These are phyloP conservation scores for Auricularia sp. DNA, from an alignment of 768 basidiomycete species.

Conservation along the genomic window DNA sequence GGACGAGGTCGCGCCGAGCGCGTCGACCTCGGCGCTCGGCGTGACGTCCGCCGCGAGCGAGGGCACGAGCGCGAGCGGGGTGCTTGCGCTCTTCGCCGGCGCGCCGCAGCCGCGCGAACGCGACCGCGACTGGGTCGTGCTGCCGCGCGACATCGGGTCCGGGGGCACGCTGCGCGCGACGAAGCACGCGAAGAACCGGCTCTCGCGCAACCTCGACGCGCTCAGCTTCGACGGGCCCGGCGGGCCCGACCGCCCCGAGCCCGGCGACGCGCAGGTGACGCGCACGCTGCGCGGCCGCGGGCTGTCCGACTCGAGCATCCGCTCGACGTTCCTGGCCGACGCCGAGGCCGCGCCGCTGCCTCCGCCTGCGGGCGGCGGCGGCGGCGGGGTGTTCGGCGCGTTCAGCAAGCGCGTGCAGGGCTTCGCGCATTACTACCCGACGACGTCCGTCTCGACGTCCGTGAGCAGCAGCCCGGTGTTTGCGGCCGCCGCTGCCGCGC, in stretches of 20 bases:
- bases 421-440: neutral
- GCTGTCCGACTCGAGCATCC: constrained; percentile 87
- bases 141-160: constrained; percentile 32
- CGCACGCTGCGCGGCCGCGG: constrained; percentile 68
- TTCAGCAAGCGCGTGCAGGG: constrained; percentile 1
- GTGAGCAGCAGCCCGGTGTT: neutral
- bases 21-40: neutral
- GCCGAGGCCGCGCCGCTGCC: constrained; percentile 3
- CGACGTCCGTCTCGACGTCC: neutral
- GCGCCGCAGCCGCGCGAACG: constrained; percentile 42
- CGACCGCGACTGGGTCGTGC: constrained; percentile 53
- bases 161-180: constrained; percentile 12
- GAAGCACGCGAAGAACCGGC: constrained; percentile 14
- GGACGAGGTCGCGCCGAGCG: constrained; percentile 23
- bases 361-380: neutral
- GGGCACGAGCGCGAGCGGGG: constrained; percentile 17
- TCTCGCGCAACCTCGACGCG: constrained; percentile 70
- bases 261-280: constrained; percentile 41
- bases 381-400: neutral
- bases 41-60: constrained; percentile 9
- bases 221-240: constrained; percentile 22
- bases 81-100: constrained; percentile 91
- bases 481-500: neutral
- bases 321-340: constrained; percentile 61
- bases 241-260: constrained; percentile 28